phyloP scores from a whole-genome alignment of 352 stramenopile genomes.

The Phytopythium sindhum region DNA sequence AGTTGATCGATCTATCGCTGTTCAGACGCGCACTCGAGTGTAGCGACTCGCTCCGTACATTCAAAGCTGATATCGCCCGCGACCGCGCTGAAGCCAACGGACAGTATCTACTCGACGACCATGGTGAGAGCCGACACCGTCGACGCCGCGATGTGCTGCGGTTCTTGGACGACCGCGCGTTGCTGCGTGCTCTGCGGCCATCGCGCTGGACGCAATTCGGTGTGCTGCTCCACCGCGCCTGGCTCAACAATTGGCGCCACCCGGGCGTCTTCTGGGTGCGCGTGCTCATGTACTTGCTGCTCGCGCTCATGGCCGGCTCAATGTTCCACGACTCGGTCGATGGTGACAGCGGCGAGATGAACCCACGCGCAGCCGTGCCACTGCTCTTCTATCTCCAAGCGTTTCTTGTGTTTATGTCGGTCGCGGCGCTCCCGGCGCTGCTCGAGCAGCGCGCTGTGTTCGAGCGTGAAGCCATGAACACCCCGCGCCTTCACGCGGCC shows the following conservation, averaged over 20 bases:
- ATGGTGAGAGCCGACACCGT: not conserved
- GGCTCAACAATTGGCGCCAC: constrained; percentile 64
- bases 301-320: constrained; percentile 67
- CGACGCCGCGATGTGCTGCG: constrained; percentile 2
- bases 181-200: constrained; percentile 29
- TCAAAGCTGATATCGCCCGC: constrained; percentile 26
- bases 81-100: constrained; percentile 21
- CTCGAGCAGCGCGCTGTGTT: constrained; percentile 85
- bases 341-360: constrained; percentile 31
- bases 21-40: constrained; percentile 32
- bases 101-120: not conserved
- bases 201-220: constrained; percentile 50
- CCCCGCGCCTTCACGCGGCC: constrained; percentile 45
- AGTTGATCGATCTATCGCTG: constrained; percentile 15
- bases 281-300: constrained; percentile 79
- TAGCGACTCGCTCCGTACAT: constrained; percentile 21
- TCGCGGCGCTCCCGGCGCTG: constrained; percentile 84
- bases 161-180: constrained; percentile 25
- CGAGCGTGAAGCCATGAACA: constrained; percentile 76
- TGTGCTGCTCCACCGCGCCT: constrained; percentile 50
- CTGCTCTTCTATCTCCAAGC: constrained; percentile 88
- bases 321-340: constrained; percentile 63
- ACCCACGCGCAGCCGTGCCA: constrained; percentile 35
- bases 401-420: constrained; percentile 90
- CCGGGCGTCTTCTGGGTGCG: constrained; percentile 74